Evolutionary conservation across 2,329 filamentous ascomycete genomes (phyloP).

Genomic region (Berkeleyomyces rouxiae): DNA sequence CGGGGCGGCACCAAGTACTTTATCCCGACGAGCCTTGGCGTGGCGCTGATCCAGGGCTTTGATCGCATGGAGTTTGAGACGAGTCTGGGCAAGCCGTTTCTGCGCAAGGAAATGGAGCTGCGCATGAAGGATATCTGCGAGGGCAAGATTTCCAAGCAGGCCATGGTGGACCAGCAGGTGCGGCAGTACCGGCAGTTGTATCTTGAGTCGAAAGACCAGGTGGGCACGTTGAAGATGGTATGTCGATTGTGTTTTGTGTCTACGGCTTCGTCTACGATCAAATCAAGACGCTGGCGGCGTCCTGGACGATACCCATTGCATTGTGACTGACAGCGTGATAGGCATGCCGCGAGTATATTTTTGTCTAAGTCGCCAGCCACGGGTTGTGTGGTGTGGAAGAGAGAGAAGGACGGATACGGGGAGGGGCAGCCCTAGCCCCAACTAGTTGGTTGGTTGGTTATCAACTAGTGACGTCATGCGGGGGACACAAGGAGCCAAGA

Average conservation of each 20-base stretch:
- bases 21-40: conserved; percentile 77
- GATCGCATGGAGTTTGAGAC: conserved; percentile 87
- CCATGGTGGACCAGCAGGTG: conserved; percentile 68
- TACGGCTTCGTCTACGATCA: not conserved
- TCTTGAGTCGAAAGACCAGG: conserved; percentile 59
- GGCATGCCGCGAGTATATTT: not conserved
- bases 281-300: not conserved
- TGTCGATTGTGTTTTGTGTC: conserved; percentile 19
- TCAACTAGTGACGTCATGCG: no score
- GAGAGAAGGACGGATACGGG: not conserved
- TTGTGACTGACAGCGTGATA: not conserved
- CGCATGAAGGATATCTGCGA: conserved; percentile 96
- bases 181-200: conserved; percentile 79
- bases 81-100: conserved; percentile 84
- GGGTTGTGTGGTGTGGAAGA: not conserved
- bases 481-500: no score
- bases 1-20: conserved; percentile 56
- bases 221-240: conserved; percentile 48
- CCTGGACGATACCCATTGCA: not conserved
- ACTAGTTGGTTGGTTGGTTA: no score
- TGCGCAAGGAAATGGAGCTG: conserved; percentile 94
- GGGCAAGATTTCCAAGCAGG: conserved; percentile 55
- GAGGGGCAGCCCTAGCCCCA: not conserved
- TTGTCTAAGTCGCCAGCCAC: not conserved
- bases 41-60: conserved; percentile 86